Base-by-base conservation (phyloP, 2,329 filamentous ascomycete species). In the Pseudogymnoascus sp. region DNA sequence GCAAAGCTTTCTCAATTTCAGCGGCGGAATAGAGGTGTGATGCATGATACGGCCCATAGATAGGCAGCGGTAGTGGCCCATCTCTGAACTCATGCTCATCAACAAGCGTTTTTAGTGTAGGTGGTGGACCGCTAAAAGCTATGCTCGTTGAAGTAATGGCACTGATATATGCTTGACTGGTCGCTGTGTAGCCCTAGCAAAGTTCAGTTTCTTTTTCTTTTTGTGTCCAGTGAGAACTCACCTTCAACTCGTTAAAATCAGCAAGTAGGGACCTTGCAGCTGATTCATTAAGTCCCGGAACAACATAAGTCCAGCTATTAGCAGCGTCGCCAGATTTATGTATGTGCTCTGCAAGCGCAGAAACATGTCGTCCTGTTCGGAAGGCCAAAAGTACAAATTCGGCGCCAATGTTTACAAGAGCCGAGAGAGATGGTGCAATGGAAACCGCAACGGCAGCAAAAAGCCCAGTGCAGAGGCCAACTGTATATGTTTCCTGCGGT, bases 371-470 rank as follows among this genome's bases (percentile, higher is more conserved):
- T 57, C 86, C 86, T 13, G 81, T 80, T 64, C 85, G 80, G 75
- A 89, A 90, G 44, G 86, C 82, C 70, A 89, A 79, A 65, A 86
- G 78, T 24, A 87, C 83, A 26, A 83, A 79, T 70, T 88, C 82
- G 13, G 86, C 79, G 59, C 81, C 85, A 59, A 89, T 76, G 5
- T 81, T 81, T 21, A 88, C 76, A 36, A 90, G 75, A 54, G 84
- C 79, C 15, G 81, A 82, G 57, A 88, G 75, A 5, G 84, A 85
- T 63, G 81, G 81, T 33, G 86, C 81, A 21, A 82, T 84, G 10
- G 85, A 82, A 62, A 89, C 81, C 13, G 85, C 86, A 10, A 82
- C 77, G n/a, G 84, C 86, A n/a, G 86, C 85, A 67, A 89, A 82
- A 21, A 87, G 77, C 59, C 87, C 87, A 40, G 85, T 87, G 76